Evolutionary conservation across 2,329 filamentous ascomycete genomes (phyloP), one percentile per base, ranked within the genome.

Genomic region (Microsporum canis): DNA sequence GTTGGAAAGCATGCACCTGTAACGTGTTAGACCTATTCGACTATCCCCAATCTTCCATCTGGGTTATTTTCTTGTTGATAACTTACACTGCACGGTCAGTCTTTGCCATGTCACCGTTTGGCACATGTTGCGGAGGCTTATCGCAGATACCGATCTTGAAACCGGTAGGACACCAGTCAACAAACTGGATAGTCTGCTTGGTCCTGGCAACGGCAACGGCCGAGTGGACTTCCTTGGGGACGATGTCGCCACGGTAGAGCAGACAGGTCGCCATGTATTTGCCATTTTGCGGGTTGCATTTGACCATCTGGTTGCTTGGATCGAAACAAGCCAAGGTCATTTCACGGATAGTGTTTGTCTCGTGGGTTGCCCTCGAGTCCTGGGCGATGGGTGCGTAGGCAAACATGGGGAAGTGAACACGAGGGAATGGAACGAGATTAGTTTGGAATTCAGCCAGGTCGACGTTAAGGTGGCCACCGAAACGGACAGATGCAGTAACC

Each of bases 301-400:
- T 82, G 59, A 86, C 84, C 84, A 87, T 87, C 74, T 86, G 84
- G 76, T 86, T 86, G 75, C 83, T 82, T 31, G 83, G 83, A 71
- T 87, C 84, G 68, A 86, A 86, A 72, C 62, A 63, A 7, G 62
- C 34, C 38, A 63, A 51, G 4, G 62, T 63, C 82, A 97, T 96
- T 83, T 97, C 94, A 79, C 91, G 88, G 68, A 97, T 92, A 33
- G 89, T 94, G 86, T 96, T 95, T 82, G 91, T 87, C 80, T 94
- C 89, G 72, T 94, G 89, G 56, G 85, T 83, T 34, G 75, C 87
- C 89, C 82, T 88, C 89, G 78, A 82, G 80, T 62, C 84, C 34
- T 80, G 83, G 62, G 86, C 78, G 60, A 87, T 83, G 1, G 84
- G 84, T 1, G 84, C 82, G 67, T 85, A 87, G 67, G 79, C 82